phyloP scores from a whole-genome alignment of 2,329 filamentous ascomycete genomes.

The Hypomyces rosellus region DNA sequence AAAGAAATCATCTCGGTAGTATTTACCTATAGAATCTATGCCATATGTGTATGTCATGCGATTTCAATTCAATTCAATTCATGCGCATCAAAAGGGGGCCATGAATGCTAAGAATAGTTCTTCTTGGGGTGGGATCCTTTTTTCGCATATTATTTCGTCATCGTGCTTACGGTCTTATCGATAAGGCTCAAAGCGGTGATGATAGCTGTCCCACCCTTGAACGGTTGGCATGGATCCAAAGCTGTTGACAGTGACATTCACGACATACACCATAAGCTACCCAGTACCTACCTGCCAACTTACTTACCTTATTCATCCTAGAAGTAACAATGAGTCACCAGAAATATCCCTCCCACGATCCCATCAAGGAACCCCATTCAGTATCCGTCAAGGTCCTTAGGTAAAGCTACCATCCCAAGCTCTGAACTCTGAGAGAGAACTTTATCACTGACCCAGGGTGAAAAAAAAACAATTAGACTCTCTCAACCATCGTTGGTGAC shows the following conservation, averaged over 20 bases:
- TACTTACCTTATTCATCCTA: not conserved
- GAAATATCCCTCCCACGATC: slow-evolving; percentile 50
- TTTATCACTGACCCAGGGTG: slow-evolving; percentile 6
- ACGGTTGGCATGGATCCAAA: not conserved
- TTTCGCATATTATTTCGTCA: not conserved
- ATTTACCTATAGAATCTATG: not conserved
- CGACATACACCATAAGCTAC: not conserved
- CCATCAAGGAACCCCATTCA: slow-evolving; percentile 67
- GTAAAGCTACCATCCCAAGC: slow-evolving; percentile 31
- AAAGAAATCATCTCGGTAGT: not conserved
- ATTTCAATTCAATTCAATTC: not conserved
- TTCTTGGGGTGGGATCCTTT: too few species aligned
- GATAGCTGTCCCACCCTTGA: not conserved
- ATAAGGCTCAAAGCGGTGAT: not conserved
- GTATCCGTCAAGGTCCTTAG: slow-evolving; percentile 72
- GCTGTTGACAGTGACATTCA: not conserved
- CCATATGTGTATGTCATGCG: not conserved
- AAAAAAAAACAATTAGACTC: slow-evolving; percentile 50
- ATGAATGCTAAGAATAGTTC: too few species aligned
- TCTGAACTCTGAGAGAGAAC: not conserved
- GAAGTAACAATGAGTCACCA: slow-evolving; percentile 48
- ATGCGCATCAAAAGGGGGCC: not conserved
- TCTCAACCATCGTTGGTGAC: slow-evolving; percentile 72
- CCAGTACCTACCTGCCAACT: too few species aligned
- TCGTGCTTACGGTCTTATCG: slow-evolving; percentile 4